Conservation (phyloP, 192 early-diverging fungal genomes). For the Coemansia sp. region DNA sequence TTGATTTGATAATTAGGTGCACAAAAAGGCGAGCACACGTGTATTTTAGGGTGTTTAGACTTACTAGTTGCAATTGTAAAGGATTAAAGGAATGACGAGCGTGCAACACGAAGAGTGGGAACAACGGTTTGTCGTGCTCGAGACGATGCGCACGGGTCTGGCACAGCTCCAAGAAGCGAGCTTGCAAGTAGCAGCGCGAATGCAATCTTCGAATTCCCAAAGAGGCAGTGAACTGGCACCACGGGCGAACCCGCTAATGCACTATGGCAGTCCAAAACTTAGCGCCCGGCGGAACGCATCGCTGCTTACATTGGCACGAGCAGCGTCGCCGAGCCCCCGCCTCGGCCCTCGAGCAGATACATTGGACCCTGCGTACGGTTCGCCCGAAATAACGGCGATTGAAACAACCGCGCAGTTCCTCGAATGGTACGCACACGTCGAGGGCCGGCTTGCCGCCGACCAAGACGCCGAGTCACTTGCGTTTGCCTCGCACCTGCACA, state of each 20-base stretch:
- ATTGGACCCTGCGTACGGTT: background rate
- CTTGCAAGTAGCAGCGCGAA: too few relatives aligned
- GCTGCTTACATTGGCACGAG: slow-evolving; percentile 18
- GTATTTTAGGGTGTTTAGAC: too few relatives aligned
- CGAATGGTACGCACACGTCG: slow-evolving; percentile 85
- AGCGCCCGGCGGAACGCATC: slow-evolving; percentile 26
- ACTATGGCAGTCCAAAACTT: slow-evolving; percentile 13
- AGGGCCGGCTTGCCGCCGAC: slow-evolving; percentile 70
- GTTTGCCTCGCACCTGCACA: slow-evolving; percentile 50
- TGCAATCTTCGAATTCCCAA: too few relatives aligned
- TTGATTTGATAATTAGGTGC: too few relatives aligned
- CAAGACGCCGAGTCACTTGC: slow-evolving; percentile 84
- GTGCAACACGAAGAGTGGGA: slow-evolving; percentile 27
- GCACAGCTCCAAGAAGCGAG: slow-evolving; percentile 21
- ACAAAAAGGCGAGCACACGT: too few relatives aligned
- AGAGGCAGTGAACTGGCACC: too few relatives aligned
- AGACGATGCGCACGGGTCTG: slow-evolving; percentile 5
- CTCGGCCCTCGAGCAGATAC: background rate
- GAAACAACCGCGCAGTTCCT: slow-evolving; percentile 91
- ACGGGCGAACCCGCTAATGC: background rate
- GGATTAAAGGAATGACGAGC: background rate
- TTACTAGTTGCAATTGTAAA: too few relatives aligned
- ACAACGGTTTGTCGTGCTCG: slow-evolving; percentile 12
- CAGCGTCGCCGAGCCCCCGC: background rate
- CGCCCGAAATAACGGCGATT: slow-evolving; percentile 49